phyloP scores from a whole-genome alignment of 2,329 filamentous ascomycete genomes.

The Aspergillus alliaceus region DNA sequence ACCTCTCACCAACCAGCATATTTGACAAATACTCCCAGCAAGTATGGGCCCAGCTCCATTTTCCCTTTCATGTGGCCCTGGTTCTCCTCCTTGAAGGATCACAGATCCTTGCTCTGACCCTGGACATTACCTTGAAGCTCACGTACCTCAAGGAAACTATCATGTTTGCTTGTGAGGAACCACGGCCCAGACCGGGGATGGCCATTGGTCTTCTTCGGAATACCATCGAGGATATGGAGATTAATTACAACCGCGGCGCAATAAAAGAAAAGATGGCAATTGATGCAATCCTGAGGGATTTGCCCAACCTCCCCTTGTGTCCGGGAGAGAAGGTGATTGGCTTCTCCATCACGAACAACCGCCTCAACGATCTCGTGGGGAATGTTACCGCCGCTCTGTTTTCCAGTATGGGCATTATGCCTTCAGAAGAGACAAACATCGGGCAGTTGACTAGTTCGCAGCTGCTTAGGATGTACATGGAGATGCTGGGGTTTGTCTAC shows the following conservation, averaged over 20 bases:
- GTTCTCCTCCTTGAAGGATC: conserved; percentile 66
- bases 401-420: conserved; percentile 41
- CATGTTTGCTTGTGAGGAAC: conserved; percentile 40
- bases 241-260: conserved; percentile 36
- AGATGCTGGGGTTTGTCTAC: conserved; percentile 40
- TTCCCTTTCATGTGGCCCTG: conserved; percentile 64
- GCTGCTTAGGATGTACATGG: conserved; percentile 38
- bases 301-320: conserved; percentile 33
- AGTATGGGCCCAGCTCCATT: conserved; percentile 53
- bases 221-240: conserved; percentile 43
- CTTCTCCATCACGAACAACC: conserved; percentile 26
- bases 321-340: conserved; percentile 15
- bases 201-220: conserved; percentile 36
- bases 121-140: conserved; percentile 45
- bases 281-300: conserved; percentile 29
- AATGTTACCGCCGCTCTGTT: conserved; percentile 43
- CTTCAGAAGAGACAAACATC: conserved; percentile 27
- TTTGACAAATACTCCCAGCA: conserved; percentile 60
- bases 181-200: conserved; percentile 25
- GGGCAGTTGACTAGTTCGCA: conserved; percentile 28
- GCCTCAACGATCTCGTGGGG: conserved; percentile 35
- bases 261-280: conserved; percentile 35
- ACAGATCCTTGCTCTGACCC: conserved; percentile 54
- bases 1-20: conserved; percentile 52
- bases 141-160: conserved; percentile 41